A percentile compares a stretch with the other conserved stretches of the same genome.
Evolutionary conservation across 352 stramenopile genomes (phyloP).

Genomic region (Phytophthora fragariae): DNA sequence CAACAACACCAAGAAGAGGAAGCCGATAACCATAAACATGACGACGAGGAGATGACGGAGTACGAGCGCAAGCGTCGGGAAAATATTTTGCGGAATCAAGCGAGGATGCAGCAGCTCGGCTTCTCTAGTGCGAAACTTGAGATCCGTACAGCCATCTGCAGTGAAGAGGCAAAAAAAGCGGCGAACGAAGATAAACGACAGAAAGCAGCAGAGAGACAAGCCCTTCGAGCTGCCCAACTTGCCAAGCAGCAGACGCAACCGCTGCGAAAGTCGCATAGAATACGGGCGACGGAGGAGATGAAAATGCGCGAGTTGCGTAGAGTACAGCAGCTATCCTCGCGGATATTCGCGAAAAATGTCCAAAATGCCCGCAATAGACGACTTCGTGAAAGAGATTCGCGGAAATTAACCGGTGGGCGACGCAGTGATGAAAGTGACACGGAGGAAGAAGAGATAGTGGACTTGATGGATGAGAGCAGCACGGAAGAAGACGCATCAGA

Average conservation of each 20-base stretch:
- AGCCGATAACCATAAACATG: not conserved
- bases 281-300: not conserved
- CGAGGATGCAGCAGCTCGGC: slow-evolving; percentile 85
- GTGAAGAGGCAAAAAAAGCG: slow-evolving; percentile 9
- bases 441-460: too few species aligned
- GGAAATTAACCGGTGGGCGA: too few species aligned
- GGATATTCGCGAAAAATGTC: too few species aligned
- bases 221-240: not conserved
- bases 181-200: not conserved
- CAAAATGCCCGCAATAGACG: too few species aligned
- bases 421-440: not conserved
- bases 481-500: too few species aligned
- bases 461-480: too few species aligned
- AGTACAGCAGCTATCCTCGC: too few species aligned
- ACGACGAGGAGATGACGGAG: slow-evolving; percentile 50
- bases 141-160: slow-evolving; percentile 48
- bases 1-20: not conserved
- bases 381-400: too few species aligned
- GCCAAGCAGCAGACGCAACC: not conserved
- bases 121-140: slow-evolving; percentile 69
- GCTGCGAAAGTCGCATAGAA: not conserved
- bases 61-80: slow-evolving; percentile 84
- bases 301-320: too few species aligned
- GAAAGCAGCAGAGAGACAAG: slow-evolving; percentile 11
- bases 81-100: slow-evolving; percentile 86